Percentiles rank a stretch among this genome's conserved stretches.
These are phyloP conservation scores for Mycena belliarum DNA, from an alignment of 768 basidiomycete species.

Conservation along the genomic window DNA sequence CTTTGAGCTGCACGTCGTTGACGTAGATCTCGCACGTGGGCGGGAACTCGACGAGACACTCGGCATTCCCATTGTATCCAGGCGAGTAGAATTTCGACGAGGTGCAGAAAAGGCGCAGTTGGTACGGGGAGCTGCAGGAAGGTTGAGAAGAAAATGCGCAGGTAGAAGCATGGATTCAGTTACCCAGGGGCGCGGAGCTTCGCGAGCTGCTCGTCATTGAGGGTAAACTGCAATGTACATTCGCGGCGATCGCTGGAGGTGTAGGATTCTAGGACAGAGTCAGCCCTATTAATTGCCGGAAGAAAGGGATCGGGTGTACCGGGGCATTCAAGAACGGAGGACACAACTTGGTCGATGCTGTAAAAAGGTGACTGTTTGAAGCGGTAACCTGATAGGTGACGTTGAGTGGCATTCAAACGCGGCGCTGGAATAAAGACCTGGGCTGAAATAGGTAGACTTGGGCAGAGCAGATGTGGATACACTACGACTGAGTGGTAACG, in stretches of 20 bases:
- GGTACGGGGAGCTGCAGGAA: slow-evolving; percentile 51
- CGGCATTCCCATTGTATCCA: slow-evolving; percentile 34
- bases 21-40: slow-evolving; percentile 64
- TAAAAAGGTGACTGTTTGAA: slow-evolving; percentile 60
- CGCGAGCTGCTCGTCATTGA: slow-evolving; percentile 44
- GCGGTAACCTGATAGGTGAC: slow-evolving; percentile 22
- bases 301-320: slow-evolving; percentile 16
- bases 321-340: slow-evolving; percentile 48
- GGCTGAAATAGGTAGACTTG: not conserved
- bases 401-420: not conserved
- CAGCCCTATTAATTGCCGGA: not conserved
- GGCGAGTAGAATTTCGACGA: slow-evolving; percentile 52
- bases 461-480: not conserved
- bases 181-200: slow-evolving; percentile 6
- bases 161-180: too few relatives aligned
- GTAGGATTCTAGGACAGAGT: slow-evolving; percentile 37
- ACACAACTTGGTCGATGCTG: slow-evolving; percentile 46
- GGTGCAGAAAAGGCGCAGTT: slow-evolving; percentile 68
- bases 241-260: slow-evolving; percentile 54
- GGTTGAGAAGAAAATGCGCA: too few relatives aligned
- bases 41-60: slow-evolving; percentile 66
- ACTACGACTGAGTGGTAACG: slow-evolving; percentile 6
- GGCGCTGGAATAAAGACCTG: not conserved
- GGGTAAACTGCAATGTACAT: slow-evolving; percentile 41
- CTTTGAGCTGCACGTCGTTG: slow-evolving; percentile 44